Evolutionary conservation across 768 basidiomycete genomes (phyloP).

Genomic region (Tricholoma flavovirens): DNA sequence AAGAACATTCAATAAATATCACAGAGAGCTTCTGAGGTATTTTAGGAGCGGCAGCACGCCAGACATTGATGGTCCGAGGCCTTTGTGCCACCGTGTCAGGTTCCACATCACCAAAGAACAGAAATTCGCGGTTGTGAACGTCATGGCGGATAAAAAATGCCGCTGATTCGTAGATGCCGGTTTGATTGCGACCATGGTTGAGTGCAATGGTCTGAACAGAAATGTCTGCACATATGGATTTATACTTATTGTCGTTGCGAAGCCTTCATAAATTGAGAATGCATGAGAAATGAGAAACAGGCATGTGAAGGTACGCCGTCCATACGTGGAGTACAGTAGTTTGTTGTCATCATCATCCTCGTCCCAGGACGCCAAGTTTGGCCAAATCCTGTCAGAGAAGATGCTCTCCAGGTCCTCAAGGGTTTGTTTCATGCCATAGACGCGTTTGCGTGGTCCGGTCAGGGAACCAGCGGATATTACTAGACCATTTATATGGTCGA

Average conservation of each 20-base stretch:
- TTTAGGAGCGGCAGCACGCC: slow-evolving; percentile 76
- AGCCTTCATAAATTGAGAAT: slow-evolving; percentile 32
- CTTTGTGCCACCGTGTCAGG: slow-evolving; percentile 64
- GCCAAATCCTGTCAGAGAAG: slow-evolving; percentile 82
- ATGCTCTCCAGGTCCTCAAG: slow-evolving; percentile 65
- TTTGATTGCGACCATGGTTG: slow-evolving; percentile 60
- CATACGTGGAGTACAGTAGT: slow-evolving; percentile 62
- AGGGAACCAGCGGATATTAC: slow-evolving; percentile 81
- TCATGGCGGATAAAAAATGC: slow-evolving; percentile 84
- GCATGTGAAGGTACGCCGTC: slow-evolving; percentile 6
- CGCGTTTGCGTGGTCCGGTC: slow-evolving; percentile 51
- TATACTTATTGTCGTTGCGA: slow-evolving; percentile 46
- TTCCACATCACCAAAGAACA: slow-evolving; percentile 95
- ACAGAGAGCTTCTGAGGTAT: slow-evolving; percentile 62
- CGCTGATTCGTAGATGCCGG: slow-evolving; percentile 62
- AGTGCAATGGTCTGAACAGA: slow-evolving; percentile 65
- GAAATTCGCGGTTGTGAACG: slow-evolving; percentile 56
- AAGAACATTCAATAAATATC: slow-evolving; percentile 97
- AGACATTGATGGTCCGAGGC: slow-evolving; percentile 65
- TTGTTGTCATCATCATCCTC: slow-evolving; percentile 54
- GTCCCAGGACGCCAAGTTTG: slow-evolving; percentile 73
- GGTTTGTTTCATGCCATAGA: slow-evolving; percentile 55
- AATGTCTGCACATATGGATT: slow-evolving; percentile 44
- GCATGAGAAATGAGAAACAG: slow-evolving; percentile 5
- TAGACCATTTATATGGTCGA: slow-evolving; percentile 84